These are phyloP conservation scores for Carpinus fangiana DNA, from an alignment of 306 rosid genomes.

Conservation along the genomic window DNA sequence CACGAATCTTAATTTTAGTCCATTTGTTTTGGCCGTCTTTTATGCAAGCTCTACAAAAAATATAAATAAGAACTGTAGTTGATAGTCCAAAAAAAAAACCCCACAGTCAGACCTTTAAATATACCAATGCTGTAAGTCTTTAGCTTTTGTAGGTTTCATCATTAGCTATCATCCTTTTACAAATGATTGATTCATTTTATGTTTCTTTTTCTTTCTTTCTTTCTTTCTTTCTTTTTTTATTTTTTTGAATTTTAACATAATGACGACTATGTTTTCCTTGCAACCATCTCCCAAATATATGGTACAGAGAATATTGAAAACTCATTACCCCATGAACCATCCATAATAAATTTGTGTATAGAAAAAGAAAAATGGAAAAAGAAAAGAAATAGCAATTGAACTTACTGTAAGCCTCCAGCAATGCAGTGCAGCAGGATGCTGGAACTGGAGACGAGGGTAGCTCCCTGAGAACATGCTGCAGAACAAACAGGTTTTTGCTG, in stretches of 20 bases:
- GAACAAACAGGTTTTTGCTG: constrained; percentile 23
- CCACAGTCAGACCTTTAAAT: neutral
- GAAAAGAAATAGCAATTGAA: neutral
- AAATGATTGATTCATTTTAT: neutral
- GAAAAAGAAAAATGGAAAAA: constrained; percentile 14
- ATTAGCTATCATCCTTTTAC: neutral
- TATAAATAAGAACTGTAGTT: neutral
- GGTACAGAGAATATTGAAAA: neutral
- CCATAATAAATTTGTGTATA: constrained; percentile 5
- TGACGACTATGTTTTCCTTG: neutral
- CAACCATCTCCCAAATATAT: neutral
- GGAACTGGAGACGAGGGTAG: constrained; percentile 99
- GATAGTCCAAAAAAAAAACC: neutral
- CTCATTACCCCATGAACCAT: constrained; percentile 13
- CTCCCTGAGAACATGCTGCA: constrained; percentile 96
- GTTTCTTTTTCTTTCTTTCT: too few relatives aligned
- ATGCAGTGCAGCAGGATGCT: constrained; percentile 95
- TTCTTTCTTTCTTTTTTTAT: neutral
- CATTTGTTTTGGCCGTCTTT: neutral
- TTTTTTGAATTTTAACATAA: neutral
- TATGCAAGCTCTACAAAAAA: neutral
- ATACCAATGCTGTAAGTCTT: neutral
- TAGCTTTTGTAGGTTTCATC: neutral
- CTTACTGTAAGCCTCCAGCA: constrained; percentile 98
- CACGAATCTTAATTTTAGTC: neutral